Evolutionary conservation across 2,329 filamentous ascomycete genomes (phyloP).

Genomic region (Ceratocystis diversiconidia): DNA sequence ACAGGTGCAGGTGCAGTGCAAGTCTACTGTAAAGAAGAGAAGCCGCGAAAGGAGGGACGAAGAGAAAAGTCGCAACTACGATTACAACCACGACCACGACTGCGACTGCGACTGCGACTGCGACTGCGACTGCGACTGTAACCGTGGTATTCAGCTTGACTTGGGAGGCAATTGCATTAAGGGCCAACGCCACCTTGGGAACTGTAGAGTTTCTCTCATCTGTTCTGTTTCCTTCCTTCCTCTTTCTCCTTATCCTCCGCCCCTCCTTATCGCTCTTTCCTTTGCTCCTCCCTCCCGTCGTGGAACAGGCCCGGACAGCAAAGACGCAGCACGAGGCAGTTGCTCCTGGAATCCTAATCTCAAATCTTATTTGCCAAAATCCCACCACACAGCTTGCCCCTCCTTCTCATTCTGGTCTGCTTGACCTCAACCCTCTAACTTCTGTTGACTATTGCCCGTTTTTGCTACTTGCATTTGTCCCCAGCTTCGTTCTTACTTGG

Average conservation of each 20-base stretch:
- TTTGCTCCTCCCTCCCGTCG: background rate
- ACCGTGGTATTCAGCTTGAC: too few relatives aligned
- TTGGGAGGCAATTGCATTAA: background rate
- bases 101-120: too few relatives aligned
- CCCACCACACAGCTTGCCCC: background rate
- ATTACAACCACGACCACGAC: too few relatives aligned
- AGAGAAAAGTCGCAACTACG: too few relatives aligned
- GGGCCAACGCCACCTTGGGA: background rate
- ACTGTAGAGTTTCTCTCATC: background rate
- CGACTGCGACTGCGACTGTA: too few relatives aligned
- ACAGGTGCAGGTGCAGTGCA: too few relatives aligned
- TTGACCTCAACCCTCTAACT: background rate
- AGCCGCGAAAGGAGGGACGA: too few relatives aligned
- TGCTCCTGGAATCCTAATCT: background rate
- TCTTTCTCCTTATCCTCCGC: background rate
- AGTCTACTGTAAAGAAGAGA: too few relatives aligned
- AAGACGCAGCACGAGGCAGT: background rate
- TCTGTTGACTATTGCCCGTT: background rate
- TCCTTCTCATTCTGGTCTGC: background rate
- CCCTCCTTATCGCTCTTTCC: background rate
- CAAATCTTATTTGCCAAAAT: background rate
- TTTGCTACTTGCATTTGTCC: background rate
- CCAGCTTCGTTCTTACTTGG: background rate
- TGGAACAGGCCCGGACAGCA: background rate
- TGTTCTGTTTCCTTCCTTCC: background rate